Evolutionary conservation across 2,329 filamentous ascomycete genomes (phyloP).

Genomic region (Aspergillus phoenicis): DNA sequence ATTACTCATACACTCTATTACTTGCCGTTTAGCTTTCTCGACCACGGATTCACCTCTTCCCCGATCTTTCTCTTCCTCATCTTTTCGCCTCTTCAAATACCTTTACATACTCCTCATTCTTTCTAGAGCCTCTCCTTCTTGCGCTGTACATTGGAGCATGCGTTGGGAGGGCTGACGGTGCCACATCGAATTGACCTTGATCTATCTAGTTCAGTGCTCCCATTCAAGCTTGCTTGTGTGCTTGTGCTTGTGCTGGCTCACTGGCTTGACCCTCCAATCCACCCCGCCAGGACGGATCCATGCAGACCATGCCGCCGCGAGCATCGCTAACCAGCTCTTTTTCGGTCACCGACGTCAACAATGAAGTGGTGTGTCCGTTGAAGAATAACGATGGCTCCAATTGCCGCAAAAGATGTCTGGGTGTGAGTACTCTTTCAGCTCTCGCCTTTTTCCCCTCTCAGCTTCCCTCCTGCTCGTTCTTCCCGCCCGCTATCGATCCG

Average conservation of each 20-base stretch:
- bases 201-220: slow-evolving; percentile 11
- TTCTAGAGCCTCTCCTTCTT: background rate
- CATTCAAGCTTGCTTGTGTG: background rate
- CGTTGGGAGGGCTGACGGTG: slow-evolving; percentile 11
- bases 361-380: slow-evolving; percentile 95
- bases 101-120: slow-evolving; percentile 5
- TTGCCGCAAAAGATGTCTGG: slow-evolving; percentile 96
- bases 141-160: slow-evolving; percentile 17
- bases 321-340: slow-evolving; percentile 86
- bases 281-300: slow-evolving; percentile 35
- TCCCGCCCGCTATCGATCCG: slow-evolving; percentile 13
- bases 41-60: slow-evolving; percentile 4
- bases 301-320: slow-evolving; percentile 80
- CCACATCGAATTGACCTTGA: slow-evolving; percentile 19
- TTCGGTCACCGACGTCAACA: slow-evolving; percentile 86
- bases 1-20: slow-evolving; percentile 9
- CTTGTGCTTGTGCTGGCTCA: slow-evolving; percentile 10
- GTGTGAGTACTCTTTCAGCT: slow-evolving; percentile 65
- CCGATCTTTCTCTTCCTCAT: background rate
- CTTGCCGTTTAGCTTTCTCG: background rate
- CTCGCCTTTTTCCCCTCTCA: slow-evolving; percentile 17
- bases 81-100: background rate
- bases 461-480: background rate
- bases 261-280: slow-evolving; percentile 16
- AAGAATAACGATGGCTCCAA: slow-evolving; percentile 94